Conservation (phyloP, 2,329 filamentous ascomycete species). For the Cadophora luteo-olivacea region DNA sequence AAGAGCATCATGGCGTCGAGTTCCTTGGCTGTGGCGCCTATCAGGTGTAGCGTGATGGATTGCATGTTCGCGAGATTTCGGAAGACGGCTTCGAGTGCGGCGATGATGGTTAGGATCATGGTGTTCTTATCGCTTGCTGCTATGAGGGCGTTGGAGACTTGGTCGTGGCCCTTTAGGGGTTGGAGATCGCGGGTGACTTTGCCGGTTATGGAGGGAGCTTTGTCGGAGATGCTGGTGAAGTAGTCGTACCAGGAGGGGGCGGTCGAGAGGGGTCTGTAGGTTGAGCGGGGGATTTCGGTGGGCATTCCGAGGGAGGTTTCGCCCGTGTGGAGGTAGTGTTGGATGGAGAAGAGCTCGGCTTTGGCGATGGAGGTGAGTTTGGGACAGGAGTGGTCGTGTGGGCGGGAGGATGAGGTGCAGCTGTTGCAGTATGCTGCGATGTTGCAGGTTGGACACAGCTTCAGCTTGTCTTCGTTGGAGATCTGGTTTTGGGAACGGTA, state of each 20-base stretch:
- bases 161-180: background rate
- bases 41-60: constrained; percentile 29
- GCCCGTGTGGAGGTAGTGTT: constrained; percentile 19
- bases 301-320: constrained; percentile 17
- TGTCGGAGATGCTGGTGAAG: constrained; percentile 32
- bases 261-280: constrained; percentile 29
- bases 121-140: constrained; percentile 25
- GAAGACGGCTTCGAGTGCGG: constrained; percentile 29
- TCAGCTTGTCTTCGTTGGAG: constrained; percentile 16
- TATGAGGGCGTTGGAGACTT: constrained; percentile 18
- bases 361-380: constrained; percentile 13
- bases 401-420: constrained; percentile 10
- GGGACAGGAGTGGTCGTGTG: constrained; percentile 22
- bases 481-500: constrained; percentile 29
- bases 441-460: constrained; percentile 25
- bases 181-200: constrained; percentile 14
- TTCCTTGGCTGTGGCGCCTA: constrained; percentile 30
- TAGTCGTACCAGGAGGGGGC: constrained; percentile 32
- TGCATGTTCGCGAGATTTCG: constrained; percentile 17
- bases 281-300: constrained; percentile 24
- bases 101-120: constrained; percentile 32
- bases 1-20: constrained; percentile 28
- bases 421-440: constrained; percentile 26
- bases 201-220: constrained; percentile 14
- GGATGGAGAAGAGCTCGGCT: constrained; percentile 28